Base-by-base conservation (phyloP, 257 asterid genomes). In the Scutellaria galericulata region DNA sequence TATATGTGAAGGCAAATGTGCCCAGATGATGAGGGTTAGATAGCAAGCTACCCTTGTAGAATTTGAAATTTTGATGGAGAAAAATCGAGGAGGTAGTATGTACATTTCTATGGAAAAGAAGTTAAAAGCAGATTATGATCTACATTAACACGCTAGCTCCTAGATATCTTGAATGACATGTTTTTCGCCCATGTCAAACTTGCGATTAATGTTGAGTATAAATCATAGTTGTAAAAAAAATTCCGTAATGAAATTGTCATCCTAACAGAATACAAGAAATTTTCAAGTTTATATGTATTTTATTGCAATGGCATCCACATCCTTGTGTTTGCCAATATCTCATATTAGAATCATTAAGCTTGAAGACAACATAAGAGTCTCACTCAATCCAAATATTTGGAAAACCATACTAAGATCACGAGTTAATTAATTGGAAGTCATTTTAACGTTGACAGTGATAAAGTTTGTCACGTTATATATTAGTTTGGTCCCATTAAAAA, bases 241-340 rank as follows among this genome's bases (percentile, higher is more conserved):
- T 10, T 53, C 11, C 66, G 52, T 51, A 45, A 40, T 72, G 56
- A 62, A 61, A 72, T 50, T 61, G 54, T 13, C 65, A 13, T 27
- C 44, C 20, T 7, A 9, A 58, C 37, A 14, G 40, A 57, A 31
- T 31, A 13, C 56, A 45, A n/a, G 71, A 66, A 13, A 15, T 71
- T 5, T 20, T 60, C 6, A 31, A 7, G 35, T 35, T 54, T 6
- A n/a, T 48, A 4, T 31, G 37, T 31, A 31, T 31, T 31, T 7
- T 68, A 12, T 60, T 48, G 35, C 42, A 50, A 62, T 51, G 18
- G 56, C 46, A 73, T 52, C 18, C 18, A 20, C 13, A 50, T 18
- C 57, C 37, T 70, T 70, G 48, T 10, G 56, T 70, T 35, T 13
- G 37, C 37, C 66, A 11, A 60, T 35, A 24, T 27, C 18, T 5